Evolutionary conservation across 2,329 filamentous ascomycete genomes (phyloP), one percentile per base, ranked within the genome.

Genomic region (Diaporthe sp.): DNA sequence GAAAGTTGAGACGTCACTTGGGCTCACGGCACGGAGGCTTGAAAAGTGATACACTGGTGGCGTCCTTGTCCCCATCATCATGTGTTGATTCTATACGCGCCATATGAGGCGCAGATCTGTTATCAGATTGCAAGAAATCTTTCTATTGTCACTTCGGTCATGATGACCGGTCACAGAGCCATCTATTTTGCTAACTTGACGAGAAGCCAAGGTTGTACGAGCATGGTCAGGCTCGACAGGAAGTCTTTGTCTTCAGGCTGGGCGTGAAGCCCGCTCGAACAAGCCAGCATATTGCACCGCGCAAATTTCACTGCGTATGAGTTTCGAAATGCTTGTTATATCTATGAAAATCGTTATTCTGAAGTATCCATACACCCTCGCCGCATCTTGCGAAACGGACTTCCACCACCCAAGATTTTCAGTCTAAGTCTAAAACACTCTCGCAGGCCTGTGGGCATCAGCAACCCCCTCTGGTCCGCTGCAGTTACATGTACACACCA

Each of bases 401-500:
- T 60, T 49, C 63, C 63, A 67, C 5, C 13, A 4, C 20, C 31
- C 20, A 9, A 12, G 20, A 25, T 34, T n/a, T 49, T 9, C 44
- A 34, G 28, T 51, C 44, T 67, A 65, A 49, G 2, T 65, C n/a
- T 44, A 61, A 65, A 47, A 34, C 34, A 44, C 7, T 25, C 6
- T 10, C 25, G 15, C 17, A n/a, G 10, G 10, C 5, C 61, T 49
- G 17, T 8, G 6, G 8, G 2, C 4, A 37, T 31, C 25, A 37
- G 42, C 25, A 13, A 49, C 7, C 28, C 7, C 28, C 20, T 9
- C 28, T 10, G n/a, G 8, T 15, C 9, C 20, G 25, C 25, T 4
- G 28, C 37, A n/a, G 15, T 39, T 37, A 51, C n/a, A 20, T 28
- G 4, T n/a, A 78, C 81, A 22, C 15, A 22, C 42, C 12, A 39